Evolutionary conservation across 257 asterid genomes (phyloP).

Genomic region (Plectranthus barbatus): DNA sequence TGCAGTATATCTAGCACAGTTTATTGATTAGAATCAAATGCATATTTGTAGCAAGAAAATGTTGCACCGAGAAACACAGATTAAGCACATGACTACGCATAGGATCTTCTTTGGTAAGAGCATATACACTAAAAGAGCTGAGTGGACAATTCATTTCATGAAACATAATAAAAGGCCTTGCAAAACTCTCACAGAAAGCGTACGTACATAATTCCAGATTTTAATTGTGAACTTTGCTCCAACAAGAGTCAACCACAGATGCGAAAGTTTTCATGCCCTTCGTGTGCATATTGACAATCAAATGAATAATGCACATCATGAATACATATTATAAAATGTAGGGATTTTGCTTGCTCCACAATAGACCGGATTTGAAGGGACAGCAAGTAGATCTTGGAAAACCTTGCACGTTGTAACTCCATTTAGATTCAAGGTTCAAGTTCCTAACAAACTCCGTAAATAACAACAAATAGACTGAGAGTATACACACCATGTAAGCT

Average conservation of each 20-base stretch:
- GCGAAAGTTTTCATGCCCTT: background rate
- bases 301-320: background rate
- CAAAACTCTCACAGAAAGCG: background rate
- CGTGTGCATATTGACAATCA: background rate
- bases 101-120: too few species aligned
- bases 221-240: background rate
- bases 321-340: background rate
- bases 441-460: background rate
- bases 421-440: background rate
- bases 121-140: background rate
- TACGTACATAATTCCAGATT: background rate
- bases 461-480: background rate
- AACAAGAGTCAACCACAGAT: background rate
- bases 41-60: too few species aligned
- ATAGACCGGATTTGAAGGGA: background rate
- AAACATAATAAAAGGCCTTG: background rate
- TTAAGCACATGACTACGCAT: background rate
- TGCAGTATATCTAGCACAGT: too few species aligned
- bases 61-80: background rate
- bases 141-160: too few species aligned
- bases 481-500: slow-evolving; percentile 1
- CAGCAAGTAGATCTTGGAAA: slow-evolving; percentile 3
- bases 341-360: slow-evolving; percentile 16
- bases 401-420: background rate
- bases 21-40: background rate